Evolutionary conservation across 148 eudicot species (phyloP).

Genomic region (Vaccinium vitisidaea): DNA sequence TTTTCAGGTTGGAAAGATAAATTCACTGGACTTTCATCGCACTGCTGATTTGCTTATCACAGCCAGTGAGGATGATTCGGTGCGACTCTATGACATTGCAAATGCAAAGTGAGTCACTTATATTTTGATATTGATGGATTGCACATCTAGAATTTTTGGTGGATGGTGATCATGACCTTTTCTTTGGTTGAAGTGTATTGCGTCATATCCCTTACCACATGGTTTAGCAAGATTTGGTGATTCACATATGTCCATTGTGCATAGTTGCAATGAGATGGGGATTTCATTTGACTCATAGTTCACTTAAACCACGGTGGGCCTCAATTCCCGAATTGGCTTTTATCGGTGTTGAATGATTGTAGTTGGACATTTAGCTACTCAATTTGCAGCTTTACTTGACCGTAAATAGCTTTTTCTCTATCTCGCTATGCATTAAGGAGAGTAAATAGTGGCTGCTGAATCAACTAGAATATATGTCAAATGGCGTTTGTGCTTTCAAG

Average conservation of each 20-base stretch:
- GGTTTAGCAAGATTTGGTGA: background rate
- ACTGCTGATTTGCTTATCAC: slow-evolving; percentile 82
- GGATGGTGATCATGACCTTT: background rate
- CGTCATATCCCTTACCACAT: background rate
- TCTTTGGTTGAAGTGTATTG: background rate
- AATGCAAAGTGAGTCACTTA: slow-evolving; percentile 68
- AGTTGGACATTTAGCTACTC: background rate
- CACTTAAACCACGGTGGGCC: background rate
- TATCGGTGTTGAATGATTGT: background rate
- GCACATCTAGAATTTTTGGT: background rate
- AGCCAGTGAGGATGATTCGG: slow-evolving; percentile 89
- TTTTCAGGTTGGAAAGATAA: slow-evolving; percentile 82
- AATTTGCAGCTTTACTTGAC: background rate
- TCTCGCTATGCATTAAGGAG: background rate
- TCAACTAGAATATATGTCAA: background rate
- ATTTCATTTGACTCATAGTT: background rate
- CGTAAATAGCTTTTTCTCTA: background rate
- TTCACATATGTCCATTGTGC: background rate
- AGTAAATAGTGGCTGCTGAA: background rate
- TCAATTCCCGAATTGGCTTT: background rate
- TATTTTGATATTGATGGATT: background rate
- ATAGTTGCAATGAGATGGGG: background rate
- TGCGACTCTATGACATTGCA: slow-evolving; percentile 82
- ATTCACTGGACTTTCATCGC: slow-evolving; percentile 90
- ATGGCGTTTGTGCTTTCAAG: background rate